A percentile compares a stretch with the other conserved stretches of the same genome.
Evolutionary conservation across 805 yeast species (phyloP).

Genomic region (Sungouiozyma intestinalis): DNA sequence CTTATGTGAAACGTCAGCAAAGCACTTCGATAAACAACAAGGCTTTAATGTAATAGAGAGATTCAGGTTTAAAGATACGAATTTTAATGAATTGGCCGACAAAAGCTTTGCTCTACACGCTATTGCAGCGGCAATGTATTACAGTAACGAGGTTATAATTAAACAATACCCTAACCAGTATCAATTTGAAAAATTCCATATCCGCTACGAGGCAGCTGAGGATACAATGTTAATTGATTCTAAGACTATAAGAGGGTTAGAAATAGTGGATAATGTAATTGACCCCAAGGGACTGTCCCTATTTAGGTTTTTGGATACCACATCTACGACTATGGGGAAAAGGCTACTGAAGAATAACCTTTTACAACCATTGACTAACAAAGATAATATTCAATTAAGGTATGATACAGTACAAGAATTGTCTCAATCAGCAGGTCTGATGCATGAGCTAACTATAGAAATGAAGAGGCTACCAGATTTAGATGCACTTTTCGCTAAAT

Average conservation of each 20-base stretch:
- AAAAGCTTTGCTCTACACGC: constrained; percentile 28
- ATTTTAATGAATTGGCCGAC: constrained; percentile 18
- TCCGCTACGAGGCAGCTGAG: constrained; percentile 31
- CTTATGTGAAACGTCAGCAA: constrained; percentile 19
- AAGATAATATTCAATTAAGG: constrained; percentile 28
- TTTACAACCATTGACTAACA: constrained; percentile 39
- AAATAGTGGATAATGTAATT: constrained; percentile 29
- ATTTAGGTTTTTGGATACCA: constrained; percentile 30
- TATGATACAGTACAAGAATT: constrained; percentile 32
- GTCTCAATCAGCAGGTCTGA: constrained; percentile 7
- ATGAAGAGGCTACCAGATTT: constrained; percentile 31
- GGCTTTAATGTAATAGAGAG: constrained; percentile 21
- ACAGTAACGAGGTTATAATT: constrained; percentile 10
- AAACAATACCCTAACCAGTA: constrained; percentile 6
- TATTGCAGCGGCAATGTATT: constrained; percentile 25
- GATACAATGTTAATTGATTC: constrained; percentile 36
- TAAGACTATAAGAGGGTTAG: constrained; percentile 31
- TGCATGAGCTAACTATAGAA: constrained; percentile 10
- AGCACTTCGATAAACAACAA: constrained; percentile 16
- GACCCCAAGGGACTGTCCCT: constrained; percentile 27
- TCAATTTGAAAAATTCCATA: constrained; percentile 26
- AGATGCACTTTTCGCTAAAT: constrained; percentile 32
- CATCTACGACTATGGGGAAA: constrained; percentile 39
- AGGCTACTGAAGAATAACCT: constrained; percentile 33
- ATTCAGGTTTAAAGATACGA: constrained; percentile 9